Conservation (phyloP, 2,329 filamentous ascomycete species). For the Nigrospora oryzae region DNA sequence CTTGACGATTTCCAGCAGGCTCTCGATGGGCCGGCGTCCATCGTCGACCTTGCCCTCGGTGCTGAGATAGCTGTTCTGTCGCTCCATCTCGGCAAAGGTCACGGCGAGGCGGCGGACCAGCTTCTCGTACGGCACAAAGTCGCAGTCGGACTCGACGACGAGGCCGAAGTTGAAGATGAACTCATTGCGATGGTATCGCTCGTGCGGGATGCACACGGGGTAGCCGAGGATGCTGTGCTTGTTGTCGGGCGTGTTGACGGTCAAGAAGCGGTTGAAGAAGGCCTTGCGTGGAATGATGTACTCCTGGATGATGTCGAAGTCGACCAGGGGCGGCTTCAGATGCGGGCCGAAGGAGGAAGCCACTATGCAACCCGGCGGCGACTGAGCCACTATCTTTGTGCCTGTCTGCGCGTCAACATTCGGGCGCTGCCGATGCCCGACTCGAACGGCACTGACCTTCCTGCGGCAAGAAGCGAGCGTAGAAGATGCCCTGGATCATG, state of each 20-base stretch:
- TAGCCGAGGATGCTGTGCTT: slow-evolving; percentile 77
- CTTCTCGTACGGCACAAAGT: slow-evolving; percentile 72
- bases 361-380: slow-evolving; percentile 54
- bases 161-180: slow-evolving; percentile 98
- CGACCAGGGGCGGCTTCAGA: slow-evolving; percentile 58
- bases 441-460: slow-evolving; percentile 38
- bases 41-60: slow-evolving; percentile 26
- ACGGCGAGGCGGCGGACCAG: slow-evolving; percentile 80
- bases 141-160: slow-evolving; percentile 57
- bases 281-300: slow-evolving; percentile 94
- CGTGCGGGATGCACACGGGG: slow-evolving; percentile 77
- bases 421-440: not conserved
- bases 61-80: slow-evolving; percentile 79
- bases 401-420: slow-evolving; percentile 27
- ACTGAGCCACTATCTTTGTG: slow-evolving; percentile 55
- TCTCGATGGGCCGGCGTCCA: slow-evolving; percentile 67
- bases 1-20: slow-evolving; percentile 69
- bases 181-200: slow-evolving; percentile 81
- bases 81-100: slow-evolving; percentile 83
- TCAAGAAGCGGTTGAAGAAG: slow-evolving; percentile 86
- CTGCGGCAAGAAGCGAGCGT: slow-evolving; percentile 59
- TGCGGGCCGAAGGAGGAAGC: slow-evolving; percentile 24
- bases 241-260: slow-evolving; percentile 62
- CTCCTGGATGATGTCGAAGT: slow-evolving; percentile 79
- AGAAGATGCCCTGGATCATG: slow-evolving; percentile 66